phyloP scores from a whole-genome alignment of 352 stramenopile species.

The Pythium grandisporangium region DNA sequence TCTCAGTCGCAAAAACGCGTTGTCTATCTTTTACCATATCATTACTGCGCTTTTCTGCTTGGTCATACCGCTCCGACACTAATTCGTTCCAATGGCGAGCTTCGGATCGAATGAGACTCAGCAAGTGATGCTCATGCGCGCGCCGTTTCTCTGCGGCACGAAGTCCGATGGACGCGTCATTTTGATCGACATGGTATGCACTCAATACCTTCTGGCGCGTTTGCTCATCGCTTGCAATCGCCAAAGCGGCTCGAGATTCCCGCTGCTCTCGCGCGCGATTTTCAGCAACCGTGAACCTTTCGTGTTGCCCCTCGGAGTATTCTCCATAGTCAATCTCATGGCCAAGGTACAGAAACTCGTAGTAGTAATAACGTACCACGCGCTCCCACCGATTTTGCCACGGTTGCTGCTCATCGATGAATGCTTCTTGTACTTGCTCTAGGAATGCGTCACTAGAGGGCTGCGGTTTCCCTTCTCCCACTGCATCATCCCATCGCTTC shows the following conservation, averaged over 20 bases:
- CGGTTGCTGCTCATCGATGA: slow-evolving; percentile 15
- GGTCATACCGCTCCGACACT: slow-evolving; percentile 3
- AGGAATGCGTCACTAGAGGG: slow-evolving; percentile 34
- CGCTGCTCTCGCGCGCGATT: slow-evolving; percentile 13
- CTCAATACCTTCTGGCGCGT: slow-evolving; percentile 19
- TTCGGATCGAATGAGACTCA: slow-evolving; percentile 10
- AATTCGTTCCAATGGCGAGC: slow-evolving; percentile 18
- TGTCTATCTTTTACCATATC: neutral
- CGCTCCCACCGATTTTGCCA: slow-evolving; percentile 51
- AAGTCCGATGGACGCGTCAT: neutral
- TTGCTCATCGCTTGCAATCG: slow-evolving; percentile 25
- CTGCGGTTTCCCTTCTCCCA: neutral
- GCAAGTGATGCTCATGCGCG: slow-evolving; percentile 6
- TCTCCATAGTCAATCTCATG: slow-evolving; percentile 32
- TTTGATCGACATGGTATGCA: slow-evolving; percentile 15
- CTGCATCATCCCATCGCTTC: no score
- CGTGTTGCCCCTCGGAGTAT: slow-evolving; percentile 4
- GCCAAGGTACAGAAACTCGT: slow-evolving; percentile 61
- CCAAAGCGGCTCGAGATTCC: slow-evolving; percentile 17
- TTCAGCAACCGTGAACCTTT: slow-evolving; percentile 8
- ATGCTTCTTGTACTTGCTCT: slow-evolving; percentile 15
- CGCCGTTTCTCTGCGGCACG: slow-evolving; percentile 1
- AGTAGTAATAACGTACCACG: slow-evolving; percentile 52
- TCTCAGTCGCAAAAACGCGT: slow-evolving; percentile 8
- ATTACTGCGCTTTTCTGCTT: slow-evolving; percentile 2